Base-by-base conservation (phyloP, 306 rosid genomes). In the Lotus japonicus region DNA sequence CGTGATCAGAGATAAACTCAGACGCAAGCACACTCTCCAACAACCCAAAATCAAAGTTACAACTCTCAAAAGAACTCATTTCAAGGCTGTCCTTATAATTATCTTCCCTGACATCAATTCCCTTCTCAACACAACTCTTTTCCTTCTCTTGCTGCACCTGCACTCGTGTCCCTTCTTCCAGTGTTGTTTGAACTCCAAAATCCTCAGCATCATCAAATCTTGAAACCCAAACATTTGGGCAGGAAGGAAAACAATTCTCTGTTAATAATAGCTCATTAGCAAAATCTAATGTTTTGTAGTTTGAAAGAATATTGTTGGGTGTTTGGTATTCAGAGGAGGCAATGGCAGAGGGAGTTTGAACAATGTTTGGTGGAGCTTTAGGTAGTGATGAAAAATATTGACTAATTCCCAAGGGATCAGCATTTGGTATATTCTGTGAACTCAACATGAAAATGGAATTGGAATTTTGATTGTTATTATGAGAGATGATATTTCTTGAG, bases 31-130 rank as follows among this genome's bases (percentile, higher is more conserved):
- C 71, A 75, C 87, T 75, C 58, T 89, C 96, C 71, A 79, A 36
- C 78, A 84, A 81, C 35, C 84, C 89, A 81, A 77, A 79, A 60
- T 89, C 92, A 75, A 89, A 74, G 79, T 69, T 73, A 65, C 79
- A 70, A 49, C 66, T 52, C 21, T 77, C 85, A 10, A 74, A 82
- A 71, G 54, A 74, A 72, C 39, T 57, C 19, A 64, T 53, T 58
- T 77, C 76, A 55, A 58, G 23, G 57, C 42, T 64, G 7, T 2
- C 64, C 63, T 13, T 74, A 31, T 43, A 28, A 54, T 43, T 57
- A 1, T 10, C 61, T 60, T 79, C 78, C 41, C 39, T 58, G 26
- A 52, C 45, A 36, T 73, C 70, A 11, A 72, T 54, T 68, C 53
- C 64, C 60, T 60, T 52, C 64, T 72, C 80, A n/a, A n/a, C n/a